Evolutionary conservation across 495 filamentous ascomycete genomes (phyloP).

Genomic region (Hyaloscypha variabilis): DNA sequence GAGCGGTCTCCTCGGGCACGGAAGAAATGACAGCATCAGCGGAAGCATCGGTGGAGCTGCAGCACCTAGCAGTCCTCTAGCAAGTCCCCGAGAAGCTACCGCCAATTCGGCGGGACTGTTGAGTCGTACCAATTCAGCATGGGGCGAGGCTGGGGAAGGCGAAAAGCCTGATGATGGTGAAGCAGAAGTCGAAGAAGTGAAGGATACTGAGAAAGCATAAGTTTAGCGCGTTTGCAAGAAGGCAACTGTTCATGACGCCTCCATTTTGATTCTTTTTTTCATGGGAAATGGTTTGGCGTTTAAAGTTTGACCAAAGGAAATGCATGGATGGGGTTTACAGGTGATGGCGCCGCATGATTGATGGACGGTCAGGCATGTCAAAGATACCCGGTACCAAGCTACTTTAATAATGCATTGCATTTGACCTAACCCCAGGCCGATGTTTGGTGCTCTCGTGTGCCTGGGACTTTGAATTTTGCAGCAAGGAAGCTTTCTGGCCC

Average conservation of each 20-base stretch:
- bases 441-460: neutral
- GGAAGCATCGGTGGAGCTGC: slow-evolving; percentile 68
- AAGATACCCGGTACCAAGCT: slow-evolving; percentile 13
- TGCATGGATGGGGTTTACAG: neutral
- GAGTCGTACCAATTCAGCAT: slow-evolving; percentile 59
- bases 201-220: slow-evolving; percentile 19
- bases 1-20: slow-evolving; percentile 76
- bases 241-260: neutral
- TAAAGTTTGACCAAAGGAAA: neutral
- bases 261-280: neutral
- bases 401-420: slow-evolving; percentile 14
- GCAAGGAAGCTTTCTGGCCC: no score
- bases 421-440: neutral
- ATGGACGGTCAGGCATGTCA: slow-evolving; percentile 2
- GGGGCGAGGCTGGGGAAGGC: slow-evolving; percentile 20
- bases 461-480: neutral
- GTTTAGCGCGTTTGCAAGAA: neutral
- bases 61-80: slow-evolving; percentile 59
- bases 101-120: slow-evolving; percentile 28
- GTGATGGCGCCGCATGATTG: slow-evolving; percentile 7
- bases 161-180: slow-evolving; percentile 16
- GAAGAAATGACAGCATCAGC: slow-evolving; percentile 77
- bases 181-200: slow-evolving; percentile 13
- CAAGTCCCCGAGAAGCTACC: slow-evolving; percentile 30
- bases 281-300: neutral